These are phyloP conservation scores for Rauvolfia tetraphylla DNA, from an alignment of 257 asterid genomes.

Conservation along the genomic window DNA sequence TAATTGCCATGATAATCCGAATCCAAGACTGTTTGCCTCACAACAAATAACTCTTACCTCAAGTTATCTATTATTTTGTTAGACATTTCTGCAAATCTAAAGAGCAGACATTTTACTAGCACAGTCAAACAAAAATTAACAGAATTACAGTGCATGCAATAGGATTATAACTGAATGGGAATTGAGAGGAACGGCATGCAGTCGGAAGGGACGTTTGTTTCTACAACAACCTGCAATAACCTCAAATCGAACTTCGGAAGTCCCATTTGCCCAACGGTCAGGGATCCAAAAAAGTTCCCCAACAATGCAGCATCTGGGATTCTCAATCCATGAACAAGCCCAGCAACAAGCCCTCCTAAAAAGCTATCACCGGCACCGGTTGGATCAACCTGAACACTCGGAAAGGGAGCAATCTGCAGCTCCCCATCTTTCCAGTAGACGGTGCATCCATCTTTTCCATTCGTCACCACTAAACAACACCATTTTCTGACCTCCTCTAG, in stretches of 20 bases:
- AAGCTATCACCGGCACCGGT: constrained; percentile 99
- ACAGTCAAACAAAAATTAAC: neutral
- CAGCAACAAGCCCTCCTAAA: constrained; percentile 84
- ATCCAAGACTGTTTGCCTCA: neutral
- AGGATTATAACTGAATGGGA: neutral
- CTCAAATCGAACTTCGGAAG: constrained; percentile 63
- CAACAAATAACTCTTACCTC: neutral
- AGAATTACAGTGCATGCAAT: constrained; percentile 13
- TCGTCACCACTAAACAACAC: constrained; percentile 87
- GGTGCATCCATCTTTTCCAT: constrained; percentile 85
- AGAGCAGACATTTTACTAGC: neutral
- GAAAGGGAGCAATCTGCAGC: constrained; percentile 67
- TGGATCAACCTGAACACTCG: constrained; percentile 80
- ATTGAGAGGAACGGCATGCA: constrained; percentile 1
- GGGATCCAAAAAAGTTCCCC: constrained; percentile 88
- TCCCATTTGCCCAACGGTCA: constrained; percentile 81
- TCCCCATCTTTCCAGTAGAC: constrained; percentile 50
- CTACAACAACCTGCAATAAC: constrained; percentile 63
- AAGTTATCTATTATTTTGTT: neutral
- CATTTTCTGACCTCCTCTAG: constrained; percentile 59
- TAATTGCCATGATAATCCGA: neutral
- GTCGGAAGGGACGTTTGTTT: neutral
- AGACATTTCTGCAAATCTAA: neutral
- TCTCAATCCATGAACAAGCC: constrained; percentile 63
- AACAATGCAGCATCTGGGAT: constrained; percentile 84